phyloP scores from a whole-genome alignment of 2,329 filamentous ascomycete genomes.

The Rasamsonia emersonii region DNA sequence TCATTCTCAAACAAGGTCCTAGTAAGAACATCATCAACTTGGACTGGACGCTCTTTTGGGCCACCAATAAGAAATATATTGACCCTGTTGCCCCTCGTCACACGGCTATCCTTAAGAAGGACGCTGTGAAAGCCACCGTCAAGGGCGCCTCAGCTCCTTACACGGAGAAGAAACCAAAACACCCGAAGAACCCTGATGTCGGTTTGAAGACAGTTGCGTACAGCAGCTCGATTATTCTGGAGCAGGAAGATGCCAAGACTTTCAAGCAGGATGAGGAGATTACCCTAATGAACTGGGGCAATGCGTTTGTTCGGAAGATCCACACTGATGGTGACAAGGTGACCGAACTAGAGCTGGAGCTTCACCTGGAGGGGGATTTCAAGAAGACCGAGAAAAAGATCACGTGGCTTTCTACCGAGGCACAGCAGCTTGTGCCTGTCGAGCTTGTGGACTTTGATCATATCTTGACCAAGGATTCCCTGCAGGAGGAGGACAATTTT shows the following conservation, averaged over 20 bases:
- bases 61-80: slow-evolving; percentile 69
- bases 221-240: slow-evolving; percentile 66
- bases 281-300: slow-evolving; percentile 93
- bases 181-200: slow-evolving; percentile 78
- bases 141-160: slow-evolving; percentile 57
- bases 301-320: slow-evolving; percentile 42
- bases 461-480: slow-evolving; percentile 87
- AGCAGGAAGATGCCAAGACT: slow-evolving; percentile 74
- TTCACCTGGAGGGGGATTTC: slow-evolving; percentile 88
- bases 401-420: slow-evolving; percentile 75
- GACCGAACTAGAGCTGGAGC: slow-evolving; percentile 65
- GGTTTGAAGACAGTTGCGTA: slow-evolving; percentile 80
- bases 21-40: slow-evolving; percentile 42
- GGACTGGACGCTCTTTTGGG: slow-evolving; percentile 43
- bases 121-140: slow-evolving; percentile 62
- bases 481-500: slow-evolving; percentile 77
- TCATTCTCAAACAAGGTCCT: slow-evolving; percentile 43
- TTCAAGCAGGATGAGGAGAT: slow-evolving; percentile 85
- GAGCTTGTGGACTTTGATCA: slow-evolving; percentile 94
- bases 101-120: slow-evolving; percentile 62
- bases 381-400: slow-evolving; percentile 96
- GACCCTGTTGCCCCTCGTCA: slow-evolving; percentile 67
- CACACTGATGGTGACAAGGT: slow-evolving; percentile 47
- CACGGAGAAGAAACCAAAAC: slow-evolving; percentile 71
- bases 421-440: slow-evolving; percentile 67